These are phyloP conservation scores for Quercus tomentella DNA, from an alignment of 331 rosid species.

Conservation along the genomic window DNA sequence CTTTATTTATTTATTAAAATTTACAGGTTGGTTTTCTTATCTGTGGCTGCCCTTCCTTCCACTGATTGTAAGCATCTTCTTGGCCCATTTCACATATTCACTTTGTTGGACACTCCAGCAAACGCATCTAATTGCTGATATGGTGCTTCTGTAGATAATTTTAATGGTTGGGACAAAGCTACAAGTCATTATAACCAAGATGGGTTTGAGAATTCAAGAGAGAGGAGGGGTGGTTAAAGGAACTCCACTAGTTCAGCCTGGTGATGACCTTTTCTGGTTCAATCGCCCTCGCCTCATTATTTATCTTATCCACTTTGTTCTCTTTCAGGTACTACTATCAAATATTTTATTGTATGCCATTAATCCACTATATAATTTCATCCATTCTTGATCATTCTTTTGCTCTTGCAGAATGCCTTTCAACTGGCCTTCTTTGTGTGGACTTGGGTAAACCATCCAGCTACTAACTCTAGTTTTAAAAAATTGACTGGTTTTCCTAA, in stretches of 20 bases:
- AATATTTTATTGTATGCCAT: background rate
- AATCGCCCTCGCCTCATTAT: constrained; percentile 66
- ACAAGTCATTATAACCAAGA: constrained; percentile 78
- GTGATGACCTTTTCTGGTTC: constrained; percentile 88
- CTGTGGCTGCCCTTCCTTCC: constrained; percentile 78
- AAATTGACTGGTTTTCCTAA: too few species aligned
- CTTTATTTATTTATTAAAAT: background rate
- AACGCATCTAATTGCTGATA: background rate
- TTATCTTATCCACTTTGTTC: constrained; percentile 72
- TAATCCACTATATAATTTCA: background rate
- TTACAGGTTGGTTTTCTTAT: constrained; percentile 79
- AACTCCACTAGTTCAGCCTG: constrained; percentile 75
- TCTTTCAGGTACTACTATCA: constrained; percentile 60
- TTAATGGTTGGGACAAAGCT: constrained; percentile 78
- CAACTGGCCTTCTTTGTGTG: constrained; percentile 87
- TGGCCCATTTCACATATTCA: background rate
- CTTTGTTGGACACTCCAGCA: background rate
- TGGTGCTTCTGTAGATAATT: constrained; percentile 35
- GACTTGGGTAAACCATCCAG: constrained; percentile 56
- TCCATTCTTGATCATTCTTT: background rate
- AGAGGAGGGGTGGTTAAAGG: constrained; percentile 82
- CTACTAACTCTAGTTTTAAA: background rate
- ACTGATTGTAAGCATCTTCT: constrained; percentile 59
- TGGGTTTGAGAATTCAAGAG: constrained; percentile 64
- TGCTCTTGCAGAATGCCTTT: constrained; percentile 64